phyloP scores from a whole-genome alignment of 2,329 filamentous ascomycete species.

The Monosporascus sp. region DNA sequence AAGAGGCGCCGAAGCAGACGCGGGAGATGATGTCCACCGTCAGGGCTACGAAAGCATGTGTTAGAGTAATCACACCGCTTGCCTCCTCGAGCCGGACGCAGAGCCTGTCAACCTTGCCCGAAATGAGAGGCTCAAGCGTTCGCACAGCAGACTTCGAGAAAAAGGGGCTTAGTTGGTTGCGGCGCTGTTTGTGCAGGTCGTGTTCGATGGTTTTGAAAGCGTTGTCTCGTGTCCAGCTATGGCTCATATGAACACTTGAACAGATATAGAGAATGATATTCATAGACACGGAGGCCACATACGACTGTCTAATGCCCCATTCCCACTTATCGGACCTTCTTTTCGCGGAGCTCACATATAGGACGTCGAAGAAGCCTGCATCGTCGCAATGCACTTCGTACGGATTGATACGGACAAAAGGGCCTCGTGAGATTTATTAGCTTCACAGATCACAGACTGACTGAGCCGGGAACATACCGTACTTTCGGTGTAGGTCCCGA shows the following conservation, averaged over 20 bases:
- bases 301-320: slow-evolving; percentile 7
- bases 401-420: slow-evolving; percentile 29
- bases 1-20: slow-evolving; percentile 1
- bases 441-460: background rate
- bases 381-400: slow-evolving; percentile 26
- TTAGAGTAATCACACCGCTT: slow-evolving; percentile 5
- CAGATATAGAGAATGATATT: background rate
- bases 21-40: slow-evolving; percentile 1
- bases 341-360: slow-evolving; percentile 16
- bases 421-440: slow-evolving; percentile 15
- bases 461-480: slow-evolving; percentile 17
- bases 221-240: slow-evolving; percentile 7
- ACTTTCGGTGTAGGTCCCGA: slow-evolving; percentile 27
- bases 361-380: slow-evolving; percentile 20
- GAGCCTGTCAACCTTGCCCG: slow-evolving; percentile 25
- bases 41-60: background rate
- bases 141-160: slow-evolving; percentile 36
- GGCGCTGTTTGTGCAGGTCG: slow-evolving; percentile 35
- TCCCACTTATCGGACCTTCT: slow-evolving; percentile 12
- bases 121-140: slow-evolving; percentile 31
- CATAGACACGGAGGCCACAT: background rate
- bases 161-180: slow-evolving; percentile 35
- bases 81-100: slow-evolving; percentile 15
- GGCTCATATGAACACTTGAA: background rate
- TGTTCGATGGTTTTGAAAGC: slow-evolving; percentile 31